Evolutionary conservation across 2,329 filamentous ascomycete species (phyloP).

Genomic region (Verticillium albo-atrum): DNA sequence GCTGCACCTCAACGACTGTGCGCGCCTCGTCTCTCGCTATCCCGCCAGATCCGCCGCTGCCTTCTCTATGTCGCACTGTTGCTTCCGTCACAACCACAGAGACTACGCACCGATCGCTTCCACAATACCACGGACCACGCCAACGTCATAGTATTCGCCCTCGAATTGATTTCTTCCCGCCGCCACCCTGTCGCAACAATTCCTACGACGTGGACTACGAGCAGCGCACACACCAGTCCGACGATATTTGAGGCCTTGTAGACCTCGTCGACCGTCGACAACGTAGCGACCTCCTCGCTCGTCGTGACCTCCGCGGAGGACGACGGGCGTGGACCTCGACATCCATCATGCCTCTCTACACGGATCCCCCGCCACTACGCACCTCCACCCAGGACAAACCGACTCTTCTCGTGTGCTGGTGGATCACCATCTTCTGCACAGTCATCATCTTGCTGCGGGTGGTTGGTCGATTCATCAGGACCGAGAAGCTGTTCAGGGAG

Average conservation of each 20-base stretch:
- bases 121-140: slow-evolving; percentile 17
- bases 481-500: slow-evolving; percentile 80
- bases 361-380: slow-evolving; percentile 43
- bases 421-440: slow-evolving; percentile 80
- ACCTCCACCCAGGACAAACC: slow-evolving; percentile 65
- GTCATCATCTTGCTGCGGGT: slow-evolving; percentile 82
- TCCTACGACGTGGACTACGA: slow-evolving; percentile 6
- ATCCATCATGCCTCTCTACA: slow-evolving; percentile 53
- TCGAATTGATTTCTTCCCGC: neutral
- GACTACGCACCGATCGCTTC: slow-evolving; percentile 18
- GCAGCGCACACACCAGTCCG: slow-evolving; percentile 17
- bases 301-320: slow-evolving; percentile 57
- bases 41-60: slow-evolving; percentile 1
- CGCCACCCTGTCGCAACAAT: neutral
- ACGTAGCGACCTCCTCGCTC: slow-evolving; percentile 33
- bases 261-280: slow-evolving; percentile 1
- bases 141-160: slow-evolving; percentile 14
- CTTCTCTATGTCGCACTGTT: slow-evolving; percentile 10
- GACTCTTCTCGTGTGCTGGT: slow-evolving; percentile 94
- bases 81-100: slow-evolving; percentile 15
- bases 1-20: slow-evolving; percentile 1
- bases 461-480: slow-evolving; percentile 77
- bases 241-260: slow-evolving; percentile 15
- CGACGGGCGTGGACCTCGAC: slow-evolving; percentile 47
- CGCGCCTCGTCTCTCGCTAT: neutral